A percentile compares a stretch with the other conserved stretches of the same genome.
These are phyloP conservation scores for Hygrophila difformis DNA, from an alignment of 257 asterid species.

Conservation along the genomic window DNA sequence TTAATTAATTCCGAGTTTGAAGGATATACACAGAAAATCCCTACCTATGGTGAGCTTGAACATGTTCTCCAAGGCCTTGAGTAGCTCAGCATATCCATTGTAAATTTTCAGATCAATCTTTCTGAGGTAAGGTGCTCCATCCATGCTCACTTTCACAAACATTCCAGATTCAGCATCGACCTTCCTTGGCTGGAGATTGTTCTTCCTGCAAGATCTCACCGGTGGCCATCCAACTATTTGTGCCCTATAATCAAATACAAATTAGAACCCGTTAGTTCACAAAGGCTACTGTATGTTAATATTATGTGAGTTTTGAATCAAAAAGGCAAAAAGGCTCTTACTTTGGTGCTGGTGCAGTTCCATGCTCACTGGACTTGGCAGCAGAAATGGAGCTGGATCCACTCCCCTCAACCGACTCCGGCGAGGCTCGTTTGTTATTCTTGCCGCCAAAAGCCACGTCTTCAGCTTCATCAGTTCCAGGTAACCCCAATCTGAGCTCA, in stretches of 20 bases:
- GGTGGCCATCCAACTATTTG: constrained; percentile 72
- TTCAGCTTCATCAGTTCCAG: constrained; percentile 34
- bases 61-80: constrained; percentile 60
- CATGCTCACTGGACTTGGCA: constrained; percentile 16
- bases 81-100: constrained; percentile 44
- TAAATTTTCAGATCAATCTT: constrained; percentile 66
- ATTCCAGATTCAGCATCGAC: constrained; percentile 33
- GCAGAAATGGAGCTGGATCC: constrained; percentile 22
- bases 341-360: constrained; percentile 44
- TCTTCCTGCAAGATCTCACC: constrained; percentile 52
- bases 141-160: constrained; percentile 85
- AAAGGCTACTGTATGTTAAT: no score
- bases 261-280: not conserved
- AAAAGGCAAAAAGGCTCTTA: constrained; percentile 17
- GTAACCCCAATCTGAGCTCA: constrained; percentile 51
- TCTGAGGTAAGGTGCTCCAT: constrained; percentile 80
- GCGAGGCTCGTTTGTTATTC: constrained; percentile 40
- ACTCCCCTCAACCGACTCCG: constrained; percentile 28
- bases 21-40: not conserved
- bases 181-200: constrained; percentile 24
- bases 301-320: no score
- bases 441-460: constrained; percentile 9
- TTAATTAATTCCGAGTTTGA: not conserved
- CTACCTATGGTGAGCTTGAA: constrained; percentile 71
- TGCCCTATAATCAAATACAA: constrained; percentile 23